phyloP scores from a whole-genome alignment of 108 stramenopile genomes.

The Aurantiochytrium sp. region DNA sequence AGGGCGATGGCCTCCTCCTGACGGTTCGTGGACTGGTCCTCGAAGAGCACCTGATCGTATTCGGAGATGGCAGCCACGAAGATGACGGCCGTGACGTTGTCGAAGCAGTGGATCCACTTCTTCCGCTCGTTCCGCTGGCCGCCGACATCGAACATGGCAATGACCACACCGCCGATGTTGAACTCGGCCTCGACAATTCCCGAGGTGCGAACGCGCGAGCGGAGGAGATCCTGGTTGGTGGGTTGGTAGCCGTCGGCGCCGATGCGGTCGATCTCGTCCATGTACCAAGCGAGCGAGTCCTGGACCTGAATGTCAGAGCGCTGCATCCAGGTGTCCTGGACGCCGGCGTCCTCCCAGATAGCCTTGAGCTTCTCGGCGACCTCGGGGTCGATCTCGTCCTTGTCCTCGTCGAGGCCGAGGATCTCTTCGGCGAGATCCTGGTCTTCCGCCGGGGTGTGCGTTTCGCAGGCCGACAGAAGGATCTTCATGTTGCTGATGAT shows the following conservation, averaged over 20 bases:
- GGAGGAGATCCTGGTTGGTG: conserved; percentile 83
- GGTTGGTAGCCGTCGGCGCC: conserved; percentile 73
- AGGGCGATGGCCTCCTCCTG: conserved; percentile 91
- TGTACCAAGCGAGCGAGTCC: neutral
- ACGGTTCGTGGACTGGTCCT: conserved; percentile 86
- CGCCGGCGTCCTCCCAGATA: conserved; percentile 47
- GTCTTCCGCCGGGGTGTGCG: neutral
- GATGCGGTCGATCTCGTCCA: conserved; percentile 48
- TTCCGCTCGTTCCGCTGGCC: conserved; percentile 55
- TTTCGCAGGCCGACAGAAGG: neutral
- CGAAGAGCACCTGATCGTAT: conserved; percentile 93
- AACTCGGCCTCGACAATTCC: conserved; percentile 69
- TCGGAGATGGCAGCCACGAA: conserved; percentile 92
- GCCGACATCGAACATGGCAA: conserved; percentile 55
- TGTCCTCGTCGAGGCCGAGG: neutral
- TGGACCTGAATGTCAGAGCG: conserved; percentile 31
- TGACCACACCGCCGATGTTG: neutral
- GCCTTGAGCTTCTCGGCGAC: conserved; percentile 46
- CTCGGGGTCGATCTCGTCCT: neutral
- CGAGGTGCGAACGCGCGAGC: conserved; percentile 89
- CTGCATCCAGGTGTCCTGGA: conserved; percentile 29
- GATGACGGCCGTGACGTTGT: conserved; percentile 89
- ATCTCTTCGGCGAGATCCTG: neutral
- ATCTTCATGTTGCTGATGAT: conserved; percentile 27
- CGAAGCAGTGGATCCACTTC: conserved; percentile 62